These are phyloP conservation scores for Gautieria morchelliformis DNA, from an alignment of 768 basidiomycete species.

Conservation along the genomic window DNA sequence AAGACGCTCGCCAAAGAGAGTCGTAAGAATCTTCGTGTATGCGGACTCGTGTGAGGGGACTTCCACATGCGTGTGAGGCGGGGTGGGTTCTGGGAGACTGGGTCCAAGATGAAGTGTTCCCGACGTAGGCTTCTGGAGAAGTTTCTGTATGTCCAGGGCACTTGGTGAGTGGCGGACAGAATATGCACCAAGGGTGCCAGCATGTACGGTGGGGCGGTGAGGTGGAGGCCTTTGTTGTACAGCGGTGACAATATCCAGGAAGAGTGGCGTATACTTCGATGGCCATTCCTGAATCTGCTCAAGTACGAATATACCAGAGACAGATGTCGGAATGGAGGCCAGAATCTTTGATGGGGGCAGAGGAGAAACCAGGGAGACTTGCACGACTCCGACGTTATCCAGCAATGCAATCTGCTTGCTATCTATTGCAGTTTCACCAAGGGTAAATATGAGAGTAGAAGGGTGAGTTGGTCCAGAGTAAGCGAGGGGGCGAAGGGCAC, in stretches of 20 bases:
- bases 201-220: constrained; percentile 45
- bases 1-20: constrained; percentile 70
- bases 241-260: constrained; percentile 68
- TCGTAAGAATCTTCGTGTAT: constrained; percentile 81
- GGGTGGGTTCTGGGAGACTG: constrained; percentile 19
- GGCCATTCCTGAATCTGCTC: constrained; percentile 71
- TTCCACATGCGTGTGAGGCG: constrained; percentile 41
- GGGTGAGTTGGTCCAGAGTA: constrained; percentile 46
- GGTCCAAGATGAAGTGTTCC: constrained; percentile 38
- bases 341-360: constrained; percentile 43
- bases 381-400: constrained; percentile 54
- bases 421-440: constrained; percentile 43
- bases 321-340: constrained; percentile 48
- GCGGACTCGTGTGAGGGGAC: constrained; percentile 81
- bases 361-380: constrained; percentile 61
- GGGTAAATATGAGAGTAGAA: constrained; percentile 58
- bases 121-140: constrained; percentile 36
- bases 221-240: constrained; percentile 50
- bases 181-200: constrained; percentile 46
- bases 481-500: constrained; percentile 48
- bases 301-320: constrained; percentile 63
- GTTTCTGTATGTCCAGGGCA: constrained; percentile 36
- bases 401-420: constrained; percentile 24
- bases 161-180: constrained; percentile 28
- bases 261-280: constrained; percentile 83